Conservation (phyloP, 192 early-diverging fungal species). For the Backusella circina region DNA sequence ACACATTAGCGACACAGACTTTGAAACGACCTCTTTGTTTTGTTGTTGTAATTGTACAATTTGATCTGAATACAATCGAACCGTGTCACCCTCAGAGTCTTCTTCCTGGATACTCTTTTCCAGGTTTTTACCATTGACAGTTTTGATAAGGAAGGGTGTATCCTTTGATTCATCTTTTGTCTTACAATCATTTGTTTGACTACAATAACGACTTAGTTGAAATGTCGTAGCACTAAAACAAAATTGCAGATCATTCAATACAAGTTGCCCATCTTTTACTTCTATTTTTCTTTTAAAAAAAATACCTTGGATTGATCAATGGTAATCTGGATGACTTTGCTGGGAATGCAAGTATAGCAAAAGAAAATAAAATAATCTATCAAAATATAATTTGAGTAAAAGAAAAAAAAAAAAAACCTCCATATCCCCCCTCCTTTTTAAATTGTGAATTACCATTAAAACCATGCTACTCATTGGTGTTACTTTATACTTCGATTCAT, state of each 20-base stretch:
- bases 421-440: too few relatives aligned
- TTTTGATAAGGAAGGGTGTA: neutral
- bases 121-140: neutral
- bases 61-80: neutral
- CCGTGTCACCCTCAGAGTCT: neutral
- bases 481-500: slow-evolving; percentile 32
- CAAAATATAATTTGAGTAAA: neutral
- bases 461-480: slow-evolving; percentile 49
- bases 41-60: neutral
- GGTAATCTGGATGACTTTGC: slow-evolving; percentile 28
- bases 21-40: neutral
- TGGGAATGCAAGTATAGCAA: slow-evolving; percentile 73
- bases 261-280: neutral
- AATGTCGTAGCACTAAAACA: neutral
- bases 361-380: slow-evolving; percentile 78
- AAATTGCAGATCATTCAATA: neutral
- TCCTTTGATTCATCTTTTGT: neutral
- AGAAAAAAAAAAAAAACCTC: neutral
- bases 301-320: neutral
- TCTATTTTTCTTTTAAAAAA: neutral
- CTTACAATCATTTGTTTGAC: neutral
- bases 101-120: neutral
- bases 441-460: slow-evolving; percentile 60
- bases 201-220: slow-evolving; percentile 1
- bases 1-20: neutral